phyloP scores from a whole-genome alignment of 2,329 filamentous ascomycete species.

The Neofusicoccum laricinum region DNA sequence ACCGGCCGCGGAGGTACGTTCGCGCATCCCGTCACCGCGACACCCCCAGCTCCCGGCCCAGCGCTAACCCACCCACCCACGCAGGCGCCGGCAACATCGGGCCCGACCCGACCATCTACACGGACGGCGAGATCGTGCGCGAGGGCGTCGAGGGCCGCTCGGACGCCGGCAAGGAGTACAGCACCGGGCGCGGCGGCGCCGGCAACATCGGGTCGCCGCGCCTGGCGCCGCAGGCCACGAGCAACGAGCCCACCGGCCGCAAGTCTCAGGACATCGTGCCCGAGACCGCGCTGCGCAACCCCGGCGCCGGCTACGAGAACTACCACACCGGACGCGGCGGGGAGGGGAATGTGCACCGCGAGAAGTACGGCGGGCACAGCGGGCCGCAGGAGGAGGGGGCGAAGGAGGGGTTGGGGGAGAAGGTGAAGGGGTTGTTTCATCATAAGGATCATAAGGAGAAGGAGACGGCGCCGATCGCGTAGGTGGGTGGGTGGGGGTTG shows the following conservation, averaged over 20 bases:
- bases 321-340: conserved; percentile 38
- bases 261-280: conserved; percentile 29
- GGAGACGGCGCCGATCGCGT: neutral
- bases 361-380: conserved; percentile 34
- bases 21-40: neutral
- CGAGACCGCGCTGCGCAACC: conserved; percentile 30
- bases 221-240: conserved; percentile 5
- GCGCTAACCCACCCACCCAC: neutral
- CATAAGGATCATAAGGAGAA: conserved; percentile 2
- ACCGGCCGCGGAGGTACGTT: conserved; percentile 52
- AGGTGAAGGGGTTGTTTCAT: conserved; percentile 32
- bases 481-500: too few species aligned
- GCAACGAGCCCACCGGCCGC: neutral
- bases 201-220: conserved; percentile 29
- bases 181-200: conserved; percentile 24
- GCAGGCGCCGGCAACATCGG: conserved; percentile 55
- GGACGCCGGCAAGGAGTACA: conserved; percentile 26
- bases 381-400: conserved; percentile 19
- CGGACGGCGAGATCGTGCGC: conserved; percentile 34
- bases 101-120: conserved; percentile 40
- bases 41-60: neutral
- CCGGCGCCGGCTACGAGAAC: conserved; percentile 28
- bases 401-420: conserved; percentile 30
- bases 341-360: conserved; percentile 35
- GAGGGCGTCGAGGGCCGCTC: conserved; percentile 31